Base-by-base conservation (phyloP, 139 green algal species). In the Picochlorum sp. region DNA sequence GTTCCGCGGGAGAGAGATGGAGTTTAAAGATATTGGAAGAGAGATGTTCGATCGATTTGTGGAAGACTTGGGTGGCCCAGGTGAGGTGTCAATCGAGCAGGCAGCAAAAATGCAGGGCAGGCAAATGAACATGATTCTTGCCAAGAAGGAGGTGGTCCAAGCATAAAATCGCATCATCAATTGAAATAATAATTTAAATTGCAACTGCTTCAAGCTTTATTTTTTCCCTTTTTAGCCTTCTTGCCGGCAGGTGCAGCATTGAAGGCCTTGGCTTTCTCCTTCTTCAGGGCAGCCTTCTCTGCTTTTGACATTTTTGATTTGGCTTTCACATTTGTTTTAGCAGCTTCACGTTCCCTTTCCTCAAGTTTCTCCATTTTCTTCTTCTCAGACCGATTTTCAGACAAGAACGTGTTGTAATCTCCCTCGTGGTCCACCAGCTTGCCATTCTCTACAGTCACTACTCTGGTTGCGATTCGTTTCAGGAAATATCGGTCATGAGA, bases 401-500 rank as follows among this genome's bases (percentile, higher is more conserved):
- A 71, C 52, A 99, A 73, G 72, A 91, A 98, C 60, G 68, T 20
- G 41, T 77, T 85, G 70, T 98, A n/a, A 74, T 96, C 88, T 11
- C 94, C 92, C 67, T 85, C 73, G 67, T 95, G 96, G 79, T 97
- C 91, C 52, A 70, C 72, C 59, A 98, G 72, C 64, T 87, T 77
- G 58, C 73, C 52, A 26, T 82, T 57, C 50, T 90, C 86, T 34
- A 89, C 77, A 52, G 64, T 70, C 11, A 86, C 68, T 16, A 98
- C 83, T 9, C 93, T 78, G 6, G 89, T 98, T 11, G 95, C 90
- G 30, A 98, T 92, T 63, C 92, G 80, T 14, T 80, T 76, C 49
- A 98, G 65, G 72, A 99, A 99, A 83, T 97, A 99, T 56, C 93
- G 76, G 78, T 99, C 94, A 70, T 99, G 94, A 2, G 81, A 93